Evolutionary conservation across 2,329 filamentous ascomycete genomes (phyloP).

Genomic region (Sporothrix dimorphospora): DNA sequence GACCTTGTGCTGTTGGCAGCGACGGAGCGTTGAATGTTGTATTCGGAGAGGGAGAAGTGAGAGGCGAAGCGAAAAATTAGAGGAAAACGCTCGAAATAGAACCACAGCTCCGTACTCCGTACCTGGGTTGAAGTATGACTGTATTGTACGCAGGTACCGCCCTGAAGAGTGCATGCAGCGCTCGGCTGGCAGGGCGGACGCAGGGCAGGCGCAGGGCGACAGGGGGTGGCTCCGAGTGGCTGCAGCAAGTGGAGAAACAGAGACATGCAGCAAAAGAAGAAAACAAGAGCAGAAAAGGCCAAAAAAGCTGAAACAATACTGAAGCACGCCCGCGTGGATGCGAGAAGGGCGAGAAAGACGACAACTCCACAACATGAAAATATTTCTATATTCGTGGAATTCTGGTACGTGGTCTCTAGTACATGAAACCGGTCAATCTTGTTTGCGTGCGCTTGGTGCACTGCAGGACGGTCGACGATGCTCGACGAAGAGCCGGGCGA

Average conservation of each 20-base stretch:
- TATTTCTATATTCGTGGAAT: background rate
- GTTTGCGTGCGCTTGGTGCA: background rate
- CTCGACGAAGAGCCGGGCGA: background rate
- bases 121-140: too few relatives aligned
- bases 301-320: background rate
- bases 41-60: background rate
- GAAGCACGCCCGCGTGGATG: background rate
- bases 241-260: background rate
- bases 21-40: background rate
- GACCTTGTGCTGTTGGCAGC: background rate
- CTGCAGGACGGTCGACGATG: background rate
- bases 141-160: background rate
- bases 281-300: background rate
- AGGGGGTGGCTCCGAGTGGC: conserved; percentile 8
- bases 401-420: background rate
- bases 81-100: background rate
- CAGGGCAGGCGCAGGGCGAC: background rate
- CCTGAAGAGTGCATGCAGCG: background rate
- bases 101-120: background rate
- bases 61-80: background rate
- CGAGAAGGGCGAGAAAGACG: background rate
- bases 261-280: too few relatives aligned
- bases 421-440: background rate
- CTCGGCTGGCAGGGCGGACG: conserved; percentile 1
- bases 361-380: background rate